Conservation (phyloP, 2,329 filamentous ascomycete genomes). For the Aspergillus fructus region DNA sequence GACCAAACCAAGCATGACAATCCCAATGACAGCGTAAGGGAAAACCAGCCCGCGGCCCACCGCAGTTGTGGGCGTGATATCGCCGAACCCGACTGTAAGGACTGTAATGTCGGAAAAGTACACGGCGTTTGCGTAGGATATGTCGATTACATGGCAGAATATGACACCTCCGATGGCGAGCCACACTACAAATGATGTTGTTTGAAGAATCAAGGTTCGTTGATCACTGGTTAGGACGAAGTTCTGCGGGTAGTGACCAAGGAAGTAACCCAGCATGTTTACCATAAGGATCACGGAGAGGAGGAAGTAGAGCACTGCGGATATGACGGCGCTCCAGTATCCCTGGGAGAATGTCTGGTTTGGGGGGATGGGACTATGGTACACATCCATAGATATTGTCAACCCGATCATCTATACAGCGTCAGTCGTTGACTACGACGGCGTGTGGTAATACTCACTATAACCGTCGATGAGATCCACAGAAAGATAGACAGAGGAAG, state of each 20-base stretch:
- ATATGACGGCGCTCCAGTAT: constrained; percentile 82
- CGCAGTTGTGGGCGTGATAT: constrained; percentile 56
- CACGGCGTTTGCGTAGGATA: constrained; percentile 73
- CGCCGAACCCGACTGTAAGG: constrained; percentile 62
- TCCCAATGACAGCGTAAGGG: constrained; percentile 78
- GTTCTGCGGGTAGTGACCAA: constrained; percentile 73
- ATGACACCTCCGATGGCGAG: constrained; percentile 73
- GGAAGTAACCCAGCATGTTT: constrained; percentile 75
- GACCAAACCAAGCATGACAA: constrained; percentile 81
- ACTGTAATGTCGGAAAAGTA: constrained; percentile 76
- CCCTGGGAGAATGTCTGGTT: constrained; percentile 70
- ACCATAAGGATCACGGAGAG: constrained; percentile 73
- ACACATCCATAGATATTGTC: constrained; percentile 64
- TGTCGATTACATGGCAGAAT: constrained; percentile 70
- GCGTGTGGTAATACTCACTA: constrained; percentile 44
- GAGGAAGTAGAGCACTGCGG: constrained; percentile 75
- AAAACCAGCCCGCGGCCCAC: constrained; percentile 67
- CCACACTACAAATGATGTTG: constrained; percentile 80
- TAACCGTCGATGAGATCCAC: constrained; percentile 66
- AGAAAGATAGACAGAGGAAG: constrained; percentile 79
- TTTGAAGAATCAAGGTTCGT: constrained; percentile 85
- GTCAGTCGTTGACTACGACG: no score
- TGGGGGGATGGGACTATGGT: constrained; percentile 50
- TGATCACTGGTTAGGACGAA: constrained; percentile 78
- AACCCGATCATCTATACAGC: constrained; percentile 59